Base-by-base conservation (phyloP, 2,329 filamentous ascomycete genomes). In the Trichophyton benhamiae region DNA sequence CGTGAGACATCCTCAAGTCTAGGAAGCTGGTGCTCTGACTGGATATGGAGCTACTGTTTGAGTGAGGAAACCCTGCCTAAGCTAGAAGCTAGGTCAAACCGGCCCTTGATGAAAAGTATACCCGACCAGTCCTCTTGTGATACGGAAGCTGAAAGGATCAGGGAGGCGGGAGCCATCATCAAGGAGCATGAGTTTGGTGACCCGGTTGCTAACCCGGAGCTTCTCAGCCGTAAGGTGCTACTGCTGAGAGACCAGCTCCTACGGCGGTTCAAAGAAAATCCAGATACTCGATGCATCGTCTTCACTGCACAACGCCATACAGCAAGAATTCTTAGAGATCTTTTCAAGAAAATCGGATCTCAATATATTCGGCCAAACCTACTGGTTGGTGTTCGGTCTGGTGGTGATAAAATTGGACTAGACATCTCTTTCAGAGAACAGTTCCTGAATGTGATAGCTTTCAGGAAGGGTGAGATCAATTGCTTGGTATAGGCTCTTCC, bases 11-110 rank as follows among this genome's bases (percentile, higher is more conserved):
- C 82, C 1, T 80, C 82, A 1, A 80, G 87, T 48, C 78, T 97
- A 3, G 94, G 94, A 0, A 75, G 80, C 2, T 97, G 94, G 92
- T 89, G 88, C 66, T 85, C 90, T 0, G 91, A 99, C 69, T 79
- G 84, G 58, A 85, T 89, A 62, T 96, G 91, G 91, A 78, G 82
- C 60, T 80, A 89, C 36, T 82, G 83, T 11, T 78, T 95, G 22
- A 79, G 80, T 0, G 82, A 88, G 4, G 77, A 83, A 2, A 82
- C 87, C 62, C 74, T 82, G 0, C 76, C 78, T 2, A 87, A 83
- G 64, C 75, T 89, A 1, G 81, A 87, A 78, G 82, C 61, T 77
- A 80, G 66, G 27, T 63, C 72, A 6, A 27, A 57, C 27, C 59
- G 55, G 46, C 61, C 25, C 13, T 42, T 61, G 15, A 64, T 63